Base-by-base conservation (phyloP, 2,329 filamentous ascomycete genomes). In the Sporothrix pseudoabietina region DNA sequence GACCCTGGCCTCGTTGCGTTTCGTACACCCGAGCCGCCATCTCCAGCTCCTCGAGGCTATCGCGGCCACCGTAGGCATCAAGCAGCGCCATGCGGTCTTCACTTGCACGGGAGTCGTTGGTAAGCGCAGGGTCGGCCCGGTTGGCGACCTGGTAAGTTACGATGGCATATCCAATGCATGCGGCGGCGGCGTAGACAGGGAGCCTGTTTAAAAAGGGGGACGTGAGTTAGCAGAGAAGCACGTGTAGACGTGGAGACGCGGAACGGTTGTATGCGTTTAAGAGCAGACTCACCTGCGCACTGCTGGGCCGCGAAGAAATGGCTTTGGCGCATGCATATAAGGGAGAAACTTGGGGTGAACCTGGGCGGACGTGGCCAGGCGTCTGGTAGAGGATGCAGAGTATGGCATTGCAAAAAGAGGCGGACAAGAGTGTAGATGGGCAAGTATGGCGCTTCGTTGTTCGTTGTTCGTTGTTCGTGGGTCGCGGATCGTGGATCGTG, bases 261-360 rank as follows among this genome's bases (percentile, higher is more conserved):
- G 59, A 10, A 8, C 59, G 32, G 7, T 12, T 39, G 8, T 39
- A 41, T 8, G 14, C 19, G 1, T 16, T 39, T 39, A 47, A 5
- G 12, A 6, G 6, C 2, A 4, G 32, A 65, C 72, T 26, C 8
- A 75, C 74, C 73, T 74, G 10, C 73, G 68, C n/a, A 68, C 16
- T 8, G 52, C 44, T 9, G 72, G 49, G 10, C 41, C 59, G 35
- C 69, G 71, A 12, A 72, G 41, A 8, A 68, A 19, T 6, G 74
- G 55, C 8, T 74, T 73, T 39, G 77, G 75, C 12, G 75, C 74
- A 73, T 78, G 77, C 22, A 81, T 77, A 74, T 79, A 79, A 19
- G 78, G 78, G 35, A 81, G 79, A 72, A 79, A 78, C 26, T 76
- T 76, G 4, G 80, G 80, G 74, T 81, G 77, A 1, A 81, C 79